A percentile compares a stretch with the other conserved stretches of the same genome.
phyloP scores from a whole-genome alignment of 768 basidiomycete species.

The Mycena kentingensis region DNA sequence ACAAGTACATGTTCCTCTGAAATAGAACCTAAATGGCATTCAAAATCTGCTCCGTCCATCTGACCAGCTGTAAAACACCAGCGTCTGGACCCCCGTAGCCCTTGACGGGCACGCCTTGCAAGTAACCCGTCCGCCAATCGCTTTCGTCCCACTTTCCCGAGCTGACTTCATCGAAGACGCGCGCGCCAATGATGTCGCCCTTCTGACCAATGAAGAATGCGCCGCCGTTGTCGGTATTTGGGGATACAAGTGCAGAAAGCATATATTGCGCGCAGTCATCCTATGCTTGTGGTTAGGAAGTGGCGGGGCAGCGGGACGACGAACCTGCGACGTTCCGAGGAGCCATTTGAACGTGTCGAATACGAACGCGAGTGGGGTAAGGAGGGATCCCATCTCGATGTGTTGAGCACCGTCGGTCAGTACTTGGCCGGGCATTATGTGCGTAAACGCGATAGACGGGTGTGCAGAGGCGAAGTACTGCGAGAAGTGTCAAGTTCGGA shows the following conservation, averaged over 20 bases:
- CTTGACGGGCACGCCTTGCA: not conserved
- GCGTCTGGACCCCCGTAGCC: not conserved
- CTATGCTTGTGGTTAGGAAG: not conserved
- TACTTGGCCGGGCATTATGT: slow-evolving; percentile 26
- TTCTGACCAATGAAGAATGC: not conserved
- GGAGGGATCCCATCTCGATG: not conserved
- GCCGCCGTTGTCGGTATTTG: not conserved
- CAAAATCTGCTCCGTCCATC: not conserved
- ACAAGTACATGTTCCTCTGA: no score
- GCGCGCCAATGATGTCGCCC: slow-evolving; percentile 1
- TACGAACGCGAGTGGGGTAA: not conserved
- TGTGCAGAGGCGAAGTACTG: slow-evolving; percentile 22
- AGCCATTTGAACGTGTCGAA: not conserved
- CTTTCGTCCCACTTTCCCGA: not conserved
- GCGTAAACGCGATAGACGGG: slow-evolving; percentile 24
- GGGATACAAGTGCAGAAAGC: slow-evolving; percentile 9
- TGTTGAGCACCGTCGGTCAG: slow-evolving; percentile 9
- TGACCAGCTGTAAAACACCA: not conserved
- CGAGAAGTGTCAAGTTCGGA: not conserved
- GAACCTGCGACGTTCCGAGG: not conserved
- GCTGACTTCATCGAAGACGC: not conserved
- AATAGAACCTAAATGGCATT: no score
- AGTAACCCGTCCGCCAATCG: not conserved
- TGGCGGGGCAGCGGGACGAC: not conserved
- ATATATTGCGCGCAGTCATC: slow-evolving; percentile 27